These are phyloP conservation scores for Rhododendron molle DNA, from an alignment of 148 eudicot species.

Conservation along the genomic window DNA sequence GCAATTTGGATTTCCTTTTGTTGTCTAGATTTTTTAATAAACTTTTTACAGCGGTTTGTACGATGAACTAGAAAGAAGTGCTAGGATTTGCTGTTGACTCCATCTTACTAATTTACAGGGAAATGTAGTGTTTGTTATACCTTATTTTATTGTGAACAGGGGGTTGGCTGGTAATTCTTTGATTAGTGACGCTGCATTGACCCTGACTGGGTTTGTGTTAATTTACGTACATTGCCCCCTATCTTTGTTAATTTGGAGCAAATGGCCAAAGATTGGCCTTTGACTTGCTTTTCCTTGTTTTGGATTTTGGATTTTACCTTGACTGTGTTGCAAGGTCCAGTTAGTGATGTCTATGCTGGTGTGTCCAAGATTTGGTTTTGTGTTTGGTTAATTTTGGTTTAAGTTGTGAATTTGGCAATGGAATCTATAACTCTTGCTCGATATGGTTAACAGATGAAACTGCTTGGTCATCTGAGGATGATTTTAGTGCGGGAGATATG, in stretches of 20 bases:
- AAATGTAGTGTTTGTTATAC: neutral
- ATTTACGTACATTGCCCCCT: neutral
- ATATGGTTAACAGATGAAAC: slow-evolving; percentile 35
- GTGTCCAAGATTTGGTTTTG: neutral
- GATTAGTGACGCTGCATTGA: neutral
- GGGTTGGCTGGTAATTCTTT: neutral
- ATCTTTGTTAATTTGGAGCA: neutral
- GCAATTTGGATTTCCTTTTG: neutral
- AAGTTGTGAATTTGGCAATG: slow-evolving; percentile 2
- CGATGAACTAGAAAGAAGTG: neutral
- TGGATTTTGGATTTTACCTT: neutral
- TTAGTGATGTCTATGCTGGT: neutral
- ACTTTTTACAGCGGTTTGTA: neutral
- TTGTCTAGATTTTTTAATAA: neutral
- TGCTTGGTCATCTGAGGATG: slow-evolving; percentile 51
- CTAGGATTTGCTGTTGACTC: neutral
- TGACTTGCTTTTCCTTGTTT: neutral
- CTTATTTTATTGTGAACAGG: neutral
- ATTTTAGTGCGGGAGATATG: slow-evolving; percentile 40
- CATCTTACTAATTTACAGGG: neutral
- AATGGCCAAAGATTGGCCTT: neutral
- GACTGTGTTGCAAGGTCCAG: neutral
- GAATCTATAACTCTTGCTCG: neutral
- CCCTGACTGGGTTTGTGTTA: neutral
- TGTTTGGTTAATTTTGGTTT: neutral